Conservation (phyloP, 305 asterid species). For the Salvia sclarea region DNA sequence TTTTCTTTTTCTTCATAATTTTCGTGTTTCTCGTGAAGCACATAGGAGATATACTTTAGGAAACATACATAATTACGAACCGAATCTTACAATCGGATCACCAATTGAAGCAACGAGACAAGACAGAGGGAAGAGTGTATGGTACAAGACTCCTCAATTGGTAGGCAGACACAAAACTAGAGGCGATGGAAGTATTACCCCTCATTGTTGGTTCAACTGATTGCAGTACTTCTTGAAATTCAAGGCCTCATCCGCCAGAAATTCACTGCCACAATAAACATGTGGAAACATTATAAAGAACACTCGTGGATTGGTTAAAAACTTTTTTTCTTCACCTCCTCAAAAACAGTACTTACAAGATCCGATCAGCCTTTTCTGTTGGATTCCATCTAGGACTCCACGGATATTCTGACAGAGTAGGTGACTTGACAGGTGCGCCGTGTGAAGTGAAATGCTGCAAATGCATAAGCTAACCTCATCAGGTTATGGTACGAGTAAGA, state of each 20-base stretch:
- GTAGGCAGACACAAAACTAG: not conserved
- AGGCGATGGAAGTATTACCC: not conserved
- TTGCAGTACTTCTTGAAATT: slow-evolving; percentile 94
- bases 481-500: not conserved
- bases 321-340: not conserved
- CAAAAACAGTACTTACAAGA: slow-evolving; percentile 55
- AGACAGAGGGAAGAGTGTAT: not conserved
- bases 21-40: not conserved
- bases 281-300: not conserved
- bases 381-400: slow-evolving; percentile 95
- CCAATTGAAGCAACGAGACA: not conserved
- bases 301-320: not conserved
- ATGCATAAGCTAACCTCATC: slow-evolving; percentile 15
- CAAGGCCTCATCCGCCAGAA: slow-evolving; percentile 74
- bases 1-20: not conserved
- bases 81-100: not conserved
- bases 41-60: not conserved
- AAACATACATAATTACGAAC: not conserved
- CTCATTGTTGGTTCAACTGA: slow-evolving; percentile 59
- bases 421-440: slow-evolving; percentile 68
- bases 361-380: slow-evolving; percentile 75
- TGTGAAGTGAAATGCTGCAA: slow-evolving; percentile 69
- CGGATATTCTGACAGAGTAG: slow-evolving; percentile 55
- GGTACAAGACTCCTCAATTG: not conserved
- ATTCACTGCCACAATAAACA: slow-evolving; percentile 55